phyloP scores from a whole-genome alignment of 192 early-diverging fungal genomes.

The Helicostylum pulchrum region DNA sequence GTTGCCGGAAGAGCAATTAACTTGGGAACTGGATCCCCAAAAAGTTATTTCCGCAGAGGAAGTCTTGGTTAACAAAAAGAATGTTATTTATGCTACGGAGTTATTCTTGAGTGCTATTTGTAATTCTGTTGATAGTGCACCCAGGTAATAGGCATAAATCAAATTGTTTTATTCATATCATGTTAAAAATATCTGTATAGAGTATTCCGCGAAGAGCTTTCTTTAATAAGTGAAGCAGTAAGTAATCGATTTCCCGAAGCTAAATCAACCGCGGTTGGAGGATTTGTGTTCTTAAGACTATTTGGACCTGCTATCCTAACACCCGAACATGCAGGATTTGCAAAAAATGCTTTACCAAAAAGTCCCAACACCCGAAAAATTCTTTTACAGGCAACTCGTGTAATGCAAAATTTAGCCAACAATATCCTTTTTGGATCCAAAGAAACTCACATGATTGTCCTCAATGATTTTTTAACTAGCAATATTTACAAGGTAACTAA shows the following conservation, averaged over 20 bases:
- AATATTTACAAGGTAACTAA: conserved; percentile 79
- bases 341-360: conserved; percentile 54
- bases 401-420: conserved; percentile 96
- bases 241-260: conserved; percentile 77
- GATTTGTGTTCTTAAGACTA: conserved; percentile 93
- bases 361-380: conserved; percentile 74
- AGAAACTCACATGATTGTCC: conserved; percentile 88
- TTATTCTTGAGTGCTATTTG: conserved; percentile 80
- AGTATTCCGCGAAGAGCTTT: conserved; percentile 78
- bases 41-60: conserved; percentile 63
- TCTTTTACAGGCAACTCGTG: conserved; percentile 86
- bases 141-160: conserved; percentile 36
- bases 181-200: conserved; percentile 6
- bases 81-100: conserved; percentile 71
- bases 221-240: conserved; percentile 73
- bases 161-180: conserved; percentile 1
- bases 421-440: conserved; percentile 93
- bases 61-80: conserved; percentile 64
- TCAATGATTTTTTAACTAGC: conserved; percentile 82
- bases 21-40: conserved; percentile 87
- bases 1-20: conserved; percentile 37
- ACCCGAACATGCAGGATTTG: conserved; percentile 77
- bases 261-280: conserved; percentile 83
- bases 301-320: conserved; percentile 92
- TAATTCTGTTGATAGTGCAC: conserved; percentile 60